Evolutionary conservation across 306 rosid species (phyloP).

Genomic region (Alnus rubra): DNA sequence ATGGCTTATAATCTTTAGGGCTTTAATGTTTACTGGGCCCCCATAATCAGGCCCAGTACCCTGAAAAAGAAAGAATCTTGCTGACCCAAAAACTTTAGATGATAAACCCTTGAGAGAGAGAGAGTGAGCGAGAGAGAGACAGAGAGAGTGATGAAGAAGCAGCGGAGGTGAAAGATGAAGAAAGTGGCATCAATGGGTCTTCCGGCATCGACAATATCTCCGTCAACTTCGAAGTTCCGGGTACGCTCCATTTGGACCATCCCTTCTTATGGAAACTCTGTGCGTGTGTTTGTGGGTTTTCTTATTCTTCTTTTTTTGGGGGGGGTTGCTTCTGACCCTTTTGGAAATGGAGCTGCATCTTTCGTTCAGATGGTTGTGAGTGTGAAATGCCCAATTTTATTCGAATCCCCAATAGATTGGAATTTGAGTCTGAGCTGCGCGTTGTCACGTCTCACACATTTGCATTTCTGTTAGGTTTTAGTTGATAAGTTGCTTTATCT

Average conservation of each 20-base stretch:
- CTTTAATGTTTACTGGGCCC: not conserved
- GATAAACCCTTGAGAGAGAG: not conserved
- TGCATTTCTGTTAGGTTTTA: not conserved
- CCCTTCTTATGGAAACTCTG: not conserved
- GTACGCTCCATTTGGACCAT: conserved; percentile 12
- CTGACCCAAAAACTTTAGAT: not conserved
- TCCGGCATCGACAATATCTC: conserved; percentile 31
- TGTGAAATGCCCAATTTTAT: not conserved
- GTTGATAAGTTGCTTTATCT: not conserved
- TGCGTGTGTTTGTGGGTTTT: not conserved
- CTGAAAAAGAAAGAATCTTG: not conserved
- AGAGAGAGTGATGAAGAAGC: conserved; percentile 22
- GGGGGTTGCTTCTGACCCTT: not conserved
- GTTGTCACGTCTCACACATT: not conserved
- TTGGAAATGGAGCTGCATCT: not conserved
- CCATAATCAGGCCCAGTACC: not conserved
- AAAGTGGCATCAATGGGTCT: conserved; percentile 36
- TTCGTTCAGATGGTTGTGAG: not conserved
- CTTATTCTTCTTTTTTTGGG: not conserved
- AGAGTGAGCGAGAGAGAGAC: not conserved
- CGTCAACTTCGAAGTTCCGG: conserved; percentile 20
- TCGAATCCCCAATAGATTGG: not conserved
- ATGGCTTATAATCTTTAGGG: not conserved
- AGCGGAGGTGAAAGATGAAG: conserved; percentile 31
- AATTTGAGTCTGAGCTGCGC: not conserved